These are phyloP conservation scores for Zopfochytrium polystomum DNA, from an alignment of 371 early-diverging fungal genomes.

Conservation along the genomic window DNA sequence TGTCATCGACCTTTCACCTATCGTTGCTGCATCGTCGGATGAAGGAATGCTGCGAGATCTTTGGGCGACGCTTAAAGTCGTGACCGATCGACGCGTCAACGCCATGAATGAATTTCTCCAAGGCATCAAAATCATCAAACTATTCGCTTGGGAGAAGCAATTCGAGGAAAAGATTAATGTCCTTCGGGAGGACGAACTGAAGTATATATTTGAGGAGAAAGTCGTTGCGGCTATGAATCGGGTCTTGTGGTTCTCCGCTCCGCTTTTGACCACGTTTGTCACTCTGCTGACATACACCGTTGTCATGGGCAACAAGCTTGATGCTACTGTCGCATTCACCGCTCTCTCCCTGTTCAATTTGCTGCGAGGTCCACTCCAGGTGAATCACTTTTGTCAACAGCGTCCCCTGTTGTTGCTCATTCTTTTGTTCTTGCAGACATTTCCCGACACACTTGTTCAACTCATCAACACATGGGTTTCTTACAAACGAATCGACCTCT, in stretches of 20 bases:
- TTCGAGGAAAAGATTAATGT: slow-evolving; percentile 32
- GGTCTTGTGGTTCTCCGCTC: no score
- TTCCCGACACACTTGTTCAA: slow-evolving; percentile 20
- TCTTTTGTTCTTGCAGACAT: no score
- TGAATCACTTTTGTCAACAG: no score
- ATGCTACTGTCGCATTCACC: slow-evolving; percentile 48
- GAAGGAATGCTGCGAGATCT: neutral
- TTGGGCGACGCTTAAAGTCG: slow-evolving; percentile 1
- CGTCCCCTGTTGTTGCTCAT: no score
- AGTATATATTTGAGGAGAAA: no score
- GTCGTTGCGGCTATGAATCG: slow-evolving; percentile 8
- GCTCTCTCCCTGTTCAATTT: slow-evolving; percentile 18
- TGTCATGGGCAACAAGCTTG: slow-evolving; percentile 16
- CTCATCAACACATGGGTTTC: slow-evolving; percentile 25
- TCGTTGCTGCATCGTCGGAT: no score
- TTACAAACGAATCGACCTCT: slow-evolving; percentile 19
- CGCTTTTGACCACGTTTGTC: slow-evolving; percentile 22
- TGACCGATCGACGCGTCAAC: slow-evolving; percentile 11
- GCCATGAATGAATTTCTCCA: no score
- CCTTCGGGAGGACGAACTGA: slow-evolving; percentile 17
- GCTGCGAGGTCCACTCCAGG: no score
- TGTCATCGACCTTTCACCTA: no score
- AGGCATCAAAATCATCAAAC: no score
- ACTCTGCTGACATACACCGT: slow-evolving; percentile 18
- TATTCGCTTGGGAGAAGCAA: slow-evolving; percentile 36